Base-by-base conservation (phyloP, 2,329 filamentous ascomycete genomes). In the Hortaea sp. region DNA sequence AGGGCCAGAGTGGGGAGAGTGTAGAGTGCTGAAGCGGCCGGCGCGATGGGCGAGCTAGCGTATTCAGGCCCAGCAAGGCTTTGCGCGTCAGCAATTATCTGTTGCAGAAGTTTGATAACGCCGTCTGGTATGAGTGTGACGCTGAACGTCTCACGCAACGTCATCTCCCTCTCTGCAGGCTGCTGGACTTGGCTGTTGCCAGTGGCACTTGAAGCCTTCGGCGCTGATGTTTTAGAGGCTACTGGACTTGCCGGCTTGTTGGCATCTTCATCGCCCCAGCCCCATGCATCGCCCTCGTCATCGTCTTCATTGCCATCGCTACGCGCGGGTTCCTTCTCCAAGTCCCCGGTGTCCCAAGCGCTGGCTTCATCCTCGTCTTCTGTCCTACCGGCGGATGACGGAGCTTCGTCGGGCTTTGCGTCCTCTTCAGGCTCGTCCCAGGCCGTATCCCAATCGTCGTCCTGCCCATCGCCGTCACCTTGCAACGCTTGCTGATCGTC, bases 91-190 rank as follows among this genome's bases (percentile, higher is more conserved):
- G 61, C 50, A 49, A 75, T 59, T 6, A 70, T 63, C 41, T 69
- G 50, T 77, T 72, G 69, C 44, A 90, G 79, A 29, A 86, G 73
- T 12, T 78, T 73, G 13, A 89, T 72, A 9, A 97, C 80, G 4
- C 82, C 78, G 50, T 88, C 82, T 0, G 92, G 90, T 63, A 95
- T 84, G 2, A 85, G 84, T 0, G 90, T 95, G 43, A 95, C 85
- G 48, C 82, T 85, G 64, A 95, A 98, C 1, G 77, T 85, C 66
- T 98, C 92, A 50, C 76, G 84, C 39, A 97, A 68, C 0, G 85
- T 84, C 49, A 97, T 51, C 43, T 65, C 59, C 13, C 57, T 57
- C 40, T 65, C 52, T 0, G 54, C 31, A 20, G 57, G 32, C 52
- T 11, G 62, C 52, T 41, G 38, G 4, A 60, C 48, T 43, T 10